Percentiles rank a stretch among this genome's conserved stretches.
phyloP scores from a whole-genome alignment of 2,329 filamentous ascomycete species.

The Cordyceps cateniannulata region DNA sequence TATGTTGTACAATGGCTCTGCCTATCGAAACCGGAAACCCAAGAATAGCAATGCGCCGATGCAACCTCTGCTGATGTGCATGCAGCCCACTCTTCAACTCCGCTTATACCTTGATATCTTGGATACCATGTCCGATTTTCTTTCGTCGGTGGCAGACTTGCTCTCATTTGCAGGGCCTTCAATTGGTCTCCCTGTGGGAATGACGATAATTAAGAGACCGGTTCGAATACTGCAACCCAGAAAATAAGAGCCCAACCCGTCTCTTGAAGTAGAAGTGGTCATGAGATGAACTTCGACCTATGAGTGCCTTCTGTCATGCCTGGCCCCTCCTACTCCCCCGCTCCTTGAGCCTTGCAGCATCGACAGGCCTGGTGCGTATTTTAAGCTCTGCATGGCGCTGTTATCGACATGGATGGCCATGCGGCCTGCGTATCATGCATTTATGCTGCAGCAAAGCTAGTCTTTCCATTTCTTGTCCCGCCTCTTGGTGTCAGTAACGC shows the following conservation, averaged over 20 bases:
- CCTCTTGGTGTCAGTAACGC: background rate
- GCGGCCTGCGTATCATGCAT: background rate
- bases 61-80: background rate
- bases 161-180: background rate
- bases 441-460: background rate
- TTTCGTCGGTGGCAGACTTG: background rate
- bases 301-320: background rate
- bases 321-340: background rate
- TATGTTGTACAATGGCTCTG: background rate
- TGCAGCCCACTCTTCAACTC: background rate
- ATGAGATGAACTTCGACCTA: background rate
- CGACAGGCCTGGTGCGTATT: background rate
- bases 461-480: background rate
- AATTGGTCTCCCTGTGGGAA: background rate
- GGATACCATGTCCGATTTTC: background rate
- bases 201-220: background rate
- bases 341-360: background rate
- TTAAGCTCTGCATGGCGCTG: slow-evolving; percentile 5
- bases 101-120: background rate
- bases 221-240: background rate
- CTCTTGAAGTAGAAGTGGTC: background rate
- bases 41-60: background rate
- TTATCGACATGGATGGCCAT: slow-evolving; percentile 2
- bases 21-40: background rate
- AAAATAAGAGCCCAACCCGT: background rate